A percentile compares a stretch with the other conserved stretches of the same genome.
Conservation (phyloP, 306 rosid species). For the Lathyrus aphaca region DNA sequence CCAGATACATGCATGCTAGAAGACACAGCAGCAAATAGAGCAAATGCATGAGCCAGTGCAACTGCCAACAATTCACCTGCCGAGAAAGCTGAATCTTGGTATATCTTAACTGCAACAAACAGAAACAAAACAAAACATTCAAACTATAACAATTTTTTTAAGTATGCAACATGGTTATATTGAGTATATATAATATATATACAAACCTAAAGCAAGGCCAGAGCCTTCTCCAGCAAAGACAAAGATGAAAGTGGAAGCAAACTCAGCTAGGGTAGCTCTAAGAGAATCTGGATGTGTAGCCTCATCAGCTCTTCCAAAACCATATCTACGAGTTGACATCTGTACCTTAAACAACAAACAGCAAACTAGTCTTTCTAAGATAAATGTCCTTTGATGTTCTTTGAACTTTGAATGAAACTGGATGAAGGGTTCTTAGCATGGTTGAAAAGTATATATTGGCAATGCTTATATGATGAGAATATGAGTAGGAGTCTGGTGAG, state of each 20-base stretch:
- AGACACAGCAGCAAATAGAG: constrained; percentile 71
- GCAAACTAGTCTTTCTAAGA: constrained; percentile 3
- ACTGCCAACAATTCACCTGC: constrained; percentile 63
- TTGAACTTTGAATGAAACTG: constrained; percentile 7
- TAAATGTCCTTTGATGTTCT: constrained; percentile 2
- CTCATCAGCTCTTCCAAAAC: constrained; percentile 82
- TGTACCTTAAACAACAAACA: constrained; percentile 1
- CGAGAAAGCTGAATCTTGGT: constrained; percentile 54
- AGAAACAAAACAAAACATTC: constrained; percentile 17
- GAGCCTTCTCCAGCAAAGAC: constrained; percentile 98
- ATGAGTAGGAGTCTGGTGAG: constrained; percentile 32
- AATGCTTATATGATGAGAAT: constrained; percentile 47
- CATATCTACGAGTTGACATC: constrained; percentile 75
- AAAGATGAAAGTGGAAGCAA: constrained; percentile 77
- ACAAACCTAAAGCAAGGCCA: constrained; percentile 76
- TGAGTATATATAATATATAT: constrained; percentile 30
- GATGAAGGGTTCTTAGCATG: constrained; percentile 55
- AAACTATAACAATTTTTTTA: background rate
- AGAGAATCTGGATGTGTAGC: constrained; percentile 93
- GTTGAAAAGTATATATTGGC: constrained; percentile 55
- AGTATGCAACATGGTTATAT: constrained; percentile 1
- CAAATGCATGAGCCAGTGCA: constrained; percentile 76
- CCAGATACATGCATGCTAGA: constrained; percentile 83
- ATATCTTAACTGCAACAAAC: constrained; percentile 67
- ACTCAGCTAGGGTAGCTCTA: constrained; percentile 88